Percentiles rank a stretch among this genome's conserved stretches.
phyloP scores from a whole-genome alignment of 257 asterid species.

The Eucommia ulmoides region DNA sequence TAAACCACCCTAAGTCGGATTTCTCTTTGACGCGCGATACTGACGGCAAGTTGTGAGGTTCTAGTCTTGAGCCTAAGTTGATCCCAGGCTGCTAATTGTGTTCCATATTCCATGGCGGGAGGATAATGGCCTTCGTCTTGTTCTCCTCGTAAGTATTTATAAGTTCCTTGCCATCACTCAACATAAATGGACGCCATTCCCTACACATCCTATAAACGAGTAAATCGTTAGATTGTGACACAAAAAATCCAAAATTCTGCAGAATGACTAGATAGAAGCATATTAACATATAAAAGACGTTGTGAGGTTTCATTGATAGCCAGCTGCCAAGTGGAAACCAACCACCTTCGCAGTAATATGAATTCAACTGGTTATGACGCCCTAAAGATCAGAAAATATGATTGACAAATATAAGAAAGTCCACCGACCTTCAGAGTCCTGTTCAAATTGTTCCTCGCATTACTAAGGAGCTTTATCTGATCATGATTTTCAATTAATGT shows the following conservation, averaged over 20 bases:
- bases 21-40: too few species aligned
- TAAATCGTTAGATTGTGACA: conserved; percentile 9
- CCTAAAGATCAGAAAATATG: background rate
- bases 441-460: conserved; percentile 90
- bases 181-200: conserved; percentile 97
- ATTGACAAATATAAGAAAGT: conserved; percentile 1
- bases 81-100: too few species aligned
- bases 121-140: too few species aligned
- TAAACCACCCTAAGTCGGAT: too few species aligned
- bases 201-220: conserved; percentile 65
- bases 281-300: too few species aligned
- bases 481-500: conserved; percentile 93
- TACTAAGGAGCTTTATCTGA: conserved; percentile 93
- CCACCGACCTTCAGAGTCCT: conserved; percentile 71
- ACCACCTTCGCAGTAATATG: background rate
- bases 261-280: background rate
- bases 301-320: background rate
- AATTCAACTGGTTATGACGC: background rate
- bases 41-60: too few species aligned
- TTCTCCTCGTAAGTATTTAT: conserved; percentile 81
- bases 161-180: conserved; percentile 89
- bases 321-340: background rate
- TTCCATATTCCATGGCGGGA: too few species aligned
- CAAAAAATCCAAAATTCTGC: background rate
- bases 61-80: too few species aligned